Conservation (phyloP, 768 basidiomycete genomes). For the Rubroboletus satanas region DNA sequence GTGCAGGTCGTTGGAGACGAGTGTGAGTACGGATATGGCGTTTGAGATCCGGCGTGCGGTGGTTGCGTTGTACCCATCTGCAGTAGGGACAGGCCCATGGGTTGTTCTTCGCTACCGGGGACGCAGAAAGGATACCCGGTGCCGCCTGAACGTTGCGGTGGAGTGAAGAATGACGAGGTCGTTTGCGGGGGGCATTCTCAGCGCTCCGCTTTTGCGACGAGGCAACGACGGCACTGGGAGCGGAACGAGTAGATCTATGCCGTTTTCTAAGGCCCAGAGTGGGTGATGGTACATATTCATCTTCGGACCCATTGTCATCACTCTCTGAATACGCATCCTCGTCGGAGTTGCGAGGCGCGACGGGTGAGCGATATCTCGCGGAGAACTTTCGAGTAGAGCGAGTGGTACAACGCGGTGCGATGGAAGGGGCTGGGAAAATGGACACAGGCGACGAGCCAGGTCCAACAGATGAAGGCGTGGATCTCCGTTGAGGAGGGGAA, state of each 20-base stretch:
- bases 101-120: slow-evolving; percentile 27
- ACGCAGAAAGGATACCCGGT: slow-evolving; percentile 15
- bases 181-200: slow-evolving; percentile 18
- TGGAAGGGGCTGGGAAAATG: background rate
- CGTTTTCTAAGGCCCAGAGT: slow-evolving; percentile 34
- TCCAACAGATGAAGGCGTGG: background rate
- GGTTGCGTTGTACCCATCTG: slow-evolving; percentile 44
- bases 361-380: background rate
- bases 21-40: slow-evolving; percentile 56
- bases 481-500: slow-evolving; percentile 2
- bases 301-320: slow-evolving; percentile 39
- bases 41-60: slow-evolving; percentile 54
- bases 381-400: slow-evolving; percentile 15
- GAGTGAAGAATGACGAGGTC: slow-evolving; percentile 32
- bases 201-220: slow-evolving; percentile 6
- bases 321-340: slow-evolving; percentile 36
- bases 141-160: slow-evolving; percentile 47
- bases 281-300: slow-evolving; percentile 44
- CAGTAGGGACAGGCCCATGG: slow-evolving; percentile 47
- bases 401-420: slow-evolving; percentile 5
- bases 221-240: background rate
- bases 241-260: slow-evolving; percentile 16
- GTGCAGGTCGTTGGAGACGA: slow-evolving; percentile 33
- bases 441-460: background rate
- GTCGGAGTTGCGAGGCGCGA: slow-evolving; percentile 11